These are phyloP conservation scores for Penicillium crustosum DNA, from an alignment of 2,329 filamentous ascomycete genomes.

Conservation along the genomic window DNA sequence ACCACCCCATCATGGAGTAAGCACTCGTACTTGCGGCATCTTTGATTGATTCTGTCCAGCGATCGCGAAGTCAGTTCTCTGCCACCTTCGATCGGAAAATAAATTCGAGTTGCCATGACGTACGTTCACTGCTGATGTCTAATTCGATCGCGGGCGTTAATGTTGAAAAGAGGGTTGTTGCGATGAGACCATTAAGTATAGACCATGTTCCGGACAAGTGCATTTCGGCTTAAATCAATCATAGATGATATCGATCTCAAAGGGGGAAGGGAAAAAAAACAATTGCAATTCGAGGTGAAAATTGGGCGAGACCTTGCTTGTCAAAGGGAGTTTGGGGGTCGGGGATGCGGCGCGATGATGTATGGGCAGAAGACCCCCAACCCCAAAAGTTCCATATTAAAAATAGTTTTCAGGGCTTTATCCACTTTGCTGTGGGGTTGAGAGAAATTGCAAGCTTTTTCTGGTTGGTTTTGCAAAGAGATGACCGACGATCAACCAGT, in stretches of 20 bases:
- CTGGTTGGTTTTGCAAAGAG: not conserved
- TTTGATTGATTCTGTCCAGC: conserved; percentile 44
- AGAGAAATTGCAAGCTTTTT: conserved; percentile 9
- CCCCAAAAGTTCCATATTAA: conserved; percentile 4
- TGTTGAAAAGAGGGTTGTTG: conserved; percentile 6
- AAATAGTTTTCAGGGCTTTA: conserved; percentile 12
- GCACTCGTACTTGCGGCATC: conserved; percentile 45
- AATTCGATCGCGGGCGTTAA: conserved; percentile 22
- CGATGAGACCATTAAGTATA: conserved; percentile 7
- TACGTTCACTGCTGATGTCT: conserved; percentile 25
- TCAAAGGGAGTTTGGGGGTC: conserved; percentile 2
- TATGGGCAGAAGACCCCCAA: not conserved
- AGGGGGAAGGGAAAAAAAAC: not conserved
- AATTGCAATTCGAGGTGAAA: not conserved
- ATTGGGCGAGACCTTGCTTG: conserved; percentile 1
- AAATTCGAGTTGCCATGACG: not conserved
- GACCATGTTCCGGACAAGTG: conserved; percentile 11
- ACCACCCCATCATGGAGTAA: conserved; percentile 53
- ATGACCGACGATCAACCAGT: conserved; percentile 6
- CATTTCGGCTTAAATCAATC: conserved; percentile 7
- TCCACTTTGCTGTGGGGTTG: conserved; percentile 8
- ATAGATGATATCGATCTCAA: conserved; percentile 4
- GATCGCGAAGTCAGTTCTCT: not conserved
- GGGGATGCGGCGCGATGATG: conserved; percentile 6
- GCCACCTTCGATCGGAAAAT: not conserved